Percentiles rank a stretch among this genome's conserved stretches.
Evolutionary conservation across 148 eudicot genomes (phyloP).

Genomic region (Amaranthus palmeri): DNA sequence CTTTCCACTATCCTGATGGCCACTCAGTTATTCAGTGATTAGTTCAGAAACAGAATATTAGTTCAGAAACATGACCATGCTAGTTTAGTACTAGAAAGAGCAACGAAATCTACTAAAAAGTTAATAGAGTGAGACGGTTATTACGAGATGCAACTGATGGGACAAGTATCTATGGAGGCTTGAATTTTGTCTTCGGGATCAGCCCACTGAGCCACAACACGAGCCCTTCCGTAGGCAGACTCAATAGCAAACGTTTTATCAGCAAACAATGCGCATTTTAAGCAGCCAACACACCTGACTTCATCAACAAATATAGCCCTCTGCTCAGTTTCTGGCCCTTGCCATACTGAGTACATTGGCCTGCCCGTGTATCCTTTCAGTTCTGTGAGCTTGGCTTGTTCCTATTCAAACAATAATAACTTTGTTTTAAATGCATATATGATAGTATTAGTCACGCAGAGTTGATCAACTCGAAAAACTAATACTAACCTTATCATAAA

Average conservation of each 20-base stretch:
- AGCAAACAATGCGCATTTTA: conserved; percentile 81
- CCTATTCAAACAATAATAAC: conserved; percentile 32
- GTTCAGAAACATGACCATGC: neutral
- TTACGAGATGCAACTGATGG: conserved; percentile 91
- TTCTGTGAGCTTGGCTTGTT: conserved; percentile 59
- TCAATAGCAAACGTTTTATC: conserved; percentile 80
- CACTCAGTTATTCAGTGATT: neutral
- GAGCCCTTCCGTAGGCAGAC: conserved; percentile 75
- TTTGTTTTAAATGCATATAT: neutral
- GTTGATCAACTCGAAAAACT: neutral
- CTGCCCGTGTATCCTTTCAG: conserved; percentile 75
- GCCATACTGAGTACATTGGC: conserved; percentile 73
- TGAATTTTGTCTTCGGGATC: conserved; percentile 73
- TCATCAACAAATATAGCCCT: conserved; percentile 89
- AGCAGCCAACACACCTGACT: conserved; percentile 80
- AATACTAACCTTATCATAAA: conserved; percentile 60
- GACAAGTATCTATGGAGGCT: conserved; percentile 76
- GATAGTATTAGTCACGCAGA: too few relatives aligned
- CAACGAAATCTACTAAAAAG: neutral
- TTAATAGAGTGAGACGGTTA: conserved; percentile 12
- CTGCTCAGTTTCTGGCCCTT: conserved; percentile 60
- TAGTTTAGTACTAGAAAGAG: neutral
- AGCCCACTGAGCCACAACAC: conserved; percentile 93
- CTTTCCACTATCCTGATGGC: conserved; percentile 60
- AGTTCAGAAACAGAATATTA: neutral